Evolutionary conservation across 306 rosid genomes (phyloP).

Genomic region (Quercus dentata): DNA sequence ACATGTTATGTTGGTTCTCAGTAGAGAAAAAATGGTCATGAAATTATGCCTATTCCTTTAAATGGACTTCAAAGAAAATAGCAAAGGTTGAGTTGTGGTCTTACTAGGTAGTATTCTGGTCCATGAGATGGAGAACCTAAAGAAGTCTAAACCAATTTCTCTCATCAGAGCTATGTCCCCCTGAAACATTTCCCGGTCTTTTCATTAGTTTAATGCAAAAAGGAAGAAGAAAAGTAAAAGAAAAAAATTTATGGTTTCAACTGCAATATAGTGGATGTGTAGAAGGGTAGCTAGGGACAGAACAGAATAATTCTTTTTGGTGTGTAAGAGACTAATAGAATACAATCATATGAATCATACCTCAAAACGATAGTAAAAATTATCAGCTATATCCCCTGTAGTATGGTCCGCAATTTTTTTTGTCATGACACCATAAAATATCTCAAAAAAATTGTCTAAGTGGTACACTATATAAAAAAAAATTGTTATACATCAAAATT

Average conservation of each 20-base stretch:
- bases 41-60: no score
- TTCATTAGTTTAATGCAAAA: neutral
- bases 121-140: slow-evolving; percentile 60
- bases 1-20: no score
- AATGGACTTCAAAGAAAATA: no score
- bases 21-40: no score
- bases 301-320: no score
- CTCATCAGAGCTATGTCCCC: slow-evolving; percentile 38
- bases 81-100: neutral
- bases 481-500: no score
- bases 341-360: slow-evolving; percentile 1
- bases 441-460: neutral
- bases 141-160: slow-evolving; percentile 44
- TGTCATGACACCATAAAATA: slow-evolving; percentile 8
- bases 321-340: neutral
- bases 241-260: no score
- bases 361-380: slow-evolving; percentile 42
- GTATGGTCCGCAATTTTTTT: slow-evolving; percentile 44
- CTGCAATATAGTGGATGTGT: no score
- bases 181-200: slow-evolving; percentile 9
- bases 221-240: no score
- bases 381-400: slow-evolving; percentile 28
- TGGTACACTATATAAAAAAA: no score
- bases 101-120: slow-evolving; percentile 48
- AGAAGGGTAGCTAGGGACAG: no score